phyloP scores from a whole-genome alignment of 257 asterid species.

The Nemophila menziesii region DNA sequence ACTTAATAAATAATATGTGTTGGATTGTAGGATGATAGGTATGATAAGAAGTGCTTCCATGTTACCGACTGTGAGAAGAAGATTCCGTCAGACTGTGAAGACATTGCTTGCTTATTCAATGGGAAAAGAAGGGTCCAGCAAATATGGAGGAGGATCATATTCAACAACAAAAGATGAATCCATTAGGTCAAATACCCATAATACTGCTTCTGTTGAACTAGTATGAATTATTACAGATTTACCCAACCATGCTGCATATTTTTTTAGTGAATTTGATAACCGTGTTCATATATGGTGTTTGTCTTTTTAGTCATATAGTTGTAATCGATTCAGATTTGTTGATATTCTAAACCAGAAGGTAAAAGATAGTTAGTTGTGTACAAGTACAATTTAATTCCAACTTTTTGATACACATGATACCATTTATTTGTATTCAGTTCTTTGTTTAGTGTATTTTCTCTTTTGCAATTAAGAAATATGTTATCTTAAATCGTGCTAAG shows the following conservation, averaged over 20 bases:
- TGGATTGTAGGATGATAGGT: slow-evolving; percentile 82
- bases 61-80: slow-evolving; percentile 77
- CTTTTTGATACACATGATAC: too few relatives aligned
- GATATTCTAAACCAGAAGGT: too few relatives aligned
- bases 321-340: too few relatives aligned
- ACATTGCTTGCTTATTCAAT: slow-evolving; percentile 26
- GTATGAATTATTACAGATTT: slow-evolving; percentile 21
- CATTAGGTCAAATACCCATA: slow-evolving; percentile 21
- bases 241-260: neutral
- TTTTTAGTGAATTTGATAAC: too few relatives aligned
- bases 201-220: slow-evolving; percentile 41
- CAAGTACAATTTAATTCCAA: too few relatives aligned
- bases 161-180: slow-evolving; percentile 31
- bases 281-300: neutral
- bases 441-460: too few relatives aligned
- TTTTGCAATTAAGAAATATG: too few relatives aligned
- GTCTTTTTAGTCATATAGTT: too few relatives aligned
- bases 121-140: slow-evolving; percentile 35
- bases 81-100: slow-evolving; percentile 69
- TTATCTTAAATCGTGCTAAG: too few relatives aligned
- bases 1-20: too few relatives aligned
- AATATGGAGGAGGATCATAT: slow-evolving; percentile 12
- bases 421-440: too few relatives aligned
- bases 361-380: too few relatives aligned
- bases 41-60: slow-evolving; percentile 55